phyloP scores from a whole-genome alignment of 768 basidiomycete genomes.

The Podaxis pistillaris region DNA sequence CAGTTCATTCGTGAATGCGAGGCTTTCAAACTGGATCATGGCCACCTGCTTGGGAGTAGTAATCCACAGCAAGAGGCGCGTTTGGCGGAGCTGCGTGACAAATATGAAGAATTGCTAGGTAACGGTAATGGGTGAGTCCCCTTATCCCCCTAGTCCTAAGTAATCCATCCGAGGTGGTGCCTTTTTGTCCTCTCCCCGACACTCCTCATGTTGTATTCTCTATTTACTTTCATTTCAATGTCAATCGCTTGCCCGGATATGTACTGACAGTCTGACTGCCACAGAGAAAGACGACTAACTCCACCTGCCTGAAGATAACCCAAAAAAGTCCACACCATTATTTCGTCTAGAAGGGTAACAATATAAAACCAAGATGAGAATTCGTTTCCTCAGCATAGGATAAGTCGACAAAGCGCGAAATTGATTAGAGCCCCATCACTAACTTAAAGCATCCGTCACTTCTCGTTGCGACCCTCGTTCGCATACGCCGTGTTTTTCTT shows the following conservation, averaged over 20 bases:
- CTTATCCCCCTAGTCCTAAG: neutral
- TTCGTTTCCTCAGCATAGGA: too few species aligned
- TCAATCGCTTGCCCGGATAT: neutral
- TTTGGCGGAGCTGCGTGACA: constrained; percentile 19
- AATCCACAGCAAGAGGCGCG: constrained; percentile 32
- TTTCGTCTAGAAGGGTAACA: neutral
- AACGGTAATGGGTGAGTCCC: constrained; percentile 25
- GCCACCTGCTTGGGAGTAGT: constrained; percentile 31
- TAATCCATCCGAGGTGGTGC: too few species aligned
- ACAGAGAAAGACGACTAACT: neutral
- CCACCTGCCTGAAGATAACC: neutral
- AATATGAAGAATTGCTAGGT: constrained; percentile 31
- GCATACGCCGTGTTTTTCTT: too few species aligned
- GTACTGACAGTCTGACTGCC: neutral
- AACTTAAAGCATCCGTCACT: too few species aligned
- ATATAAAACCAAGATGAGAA: neutral
- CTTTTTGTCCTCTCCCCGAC: neutral
- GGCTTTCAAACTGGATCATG: constrained; percentile 59
- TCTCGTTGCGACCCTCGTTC: too few species aligned
- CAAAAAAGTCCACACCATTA: neutral
- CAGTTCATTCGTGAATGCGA: constrained; percentile 63
- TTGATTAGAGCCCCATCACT: too few species aligned
- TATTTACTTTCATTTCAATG: neutral
- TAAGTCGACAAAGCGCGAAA: too few species aligned
- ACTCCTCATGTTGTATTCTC: neutral